Evolutionary conservation across 129 eudicot species (phyloP).

Genomic region (Lonicera japonica): DNA sequence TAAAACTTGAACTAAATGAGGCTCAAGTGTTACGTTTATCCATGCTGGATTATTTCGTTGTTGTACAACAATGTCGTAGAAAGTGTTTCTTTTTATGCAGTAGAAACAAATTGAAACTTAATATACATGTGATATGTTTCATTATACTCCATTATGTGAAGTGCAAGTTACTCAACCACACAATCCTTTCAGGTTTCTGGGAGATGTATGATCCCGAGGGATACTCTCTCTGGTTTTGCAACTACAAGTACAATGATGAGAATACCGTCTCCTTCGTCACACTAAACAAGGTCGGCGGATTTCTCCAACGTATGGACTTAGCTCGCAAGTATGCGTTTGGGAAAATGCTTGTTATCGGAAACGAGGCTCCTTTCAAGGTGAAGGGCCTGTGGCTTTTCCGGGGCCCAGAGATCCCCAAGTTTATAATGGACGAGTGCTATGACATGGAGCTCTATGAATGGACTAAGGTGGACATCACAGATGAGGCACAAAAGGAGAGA

Average conservation of each 20-base stretch:
- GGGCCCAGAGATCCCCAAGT: constrained; percentile 53
- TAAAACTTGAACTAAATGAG: too few relatives aligned
- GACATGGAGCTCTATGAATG: constrained; percentile 69
- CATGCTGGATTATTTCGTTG: too few relatives aligned
- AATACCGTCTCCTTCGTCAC: constrained; percentile 88
- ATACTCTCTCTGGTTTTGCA: constrained; percentile 91
- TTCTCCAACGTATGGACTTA: constrained; percentile 90
- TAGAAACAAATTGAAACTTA: too few relatives aligned
- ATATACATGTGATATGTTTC: too few relatives aligned
- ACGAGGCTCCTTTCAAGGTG: constrained; percentile 52
- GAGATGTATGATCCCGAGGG: constrained; percentile 98
- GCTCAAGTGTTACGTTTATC: too few relatives aligned
- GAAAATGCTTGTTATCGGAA: constrained; percentile 68
- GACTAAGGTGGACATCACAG: constrained; percentile 50
- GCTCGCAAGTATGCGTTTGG: constrained; percentile 91
- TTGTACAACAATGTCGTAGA: too few relatives aligned
- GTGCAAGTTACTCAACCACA: too few relatives aligned
- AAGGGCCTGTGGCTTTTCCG: constrained; percentile 74
- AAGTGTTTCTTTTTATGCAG: too few relatives aligned
- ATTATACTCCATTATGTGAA: too few relatives aligned
- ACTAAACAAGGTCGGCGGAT: constrained; percentile 90
- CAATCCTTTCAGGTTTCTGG: constrained; percentile 67
- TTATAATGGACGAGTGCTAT: constrained; percentile 51
- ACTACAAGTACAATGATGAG: constrained; percentile 91
- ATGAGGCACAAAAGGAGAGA: constrained; percentile 62